A percentile compares a stretch with the other conserved stretches of the same genome.
These are phyloP conservation scores for Emydomyces testavorans DNA, from an alignment of 2,329 filamentous ascomycete species.

Conservation along the genomic window DNA sequence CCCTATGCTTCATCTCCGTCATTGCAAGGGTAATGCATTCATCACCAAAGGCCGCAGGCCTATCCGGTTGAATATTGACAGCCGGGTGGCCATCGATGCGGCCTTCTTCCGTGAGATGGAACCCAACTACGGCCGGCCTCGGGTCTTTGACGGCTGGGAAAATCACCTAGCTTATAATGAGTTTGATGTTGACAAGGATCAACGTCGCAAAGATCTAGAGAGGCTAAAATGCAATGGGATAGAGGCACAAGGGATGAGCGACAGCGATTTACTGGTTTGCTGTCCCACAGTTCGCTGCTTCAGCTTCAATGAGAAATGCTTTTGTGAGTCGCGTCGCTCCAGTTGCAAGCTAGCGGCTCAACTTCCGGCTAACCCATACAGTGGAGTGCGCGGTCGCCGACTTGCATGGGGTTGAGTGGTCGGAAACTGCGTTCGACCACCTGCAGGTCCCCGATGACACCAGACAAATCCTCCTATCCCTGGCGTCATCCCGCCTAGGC, in stretches of 20 bases:
- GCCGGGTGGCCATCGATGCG: slow-evolving; percentile 18
- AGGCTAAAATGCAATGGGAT: slow-evolving; percentile 12
- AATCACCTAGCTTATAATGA: slow-evolving; percentile 8
- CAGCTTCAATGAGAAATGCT: slow-evolving; percentile 20
- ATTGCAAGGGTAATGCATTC: slow-evolving; percentile 27
- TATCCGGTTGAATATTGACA: slow-evolving; percentile 19
- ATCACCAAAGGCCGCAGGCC: slow-evolving; percentile 22
- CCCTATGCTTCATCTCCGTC: slow-evolving; percentile 16
- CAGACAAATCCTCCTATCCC: slow-evolving; percentile 16
- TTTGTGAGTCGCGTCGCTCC: slow-evolving; percentile 16
- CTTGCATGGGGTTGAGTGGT: slow-evolving; percentile 17
- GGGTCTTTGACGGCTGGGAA: slow-evolving; percentile 14
- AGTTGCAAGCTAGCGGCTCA: background rate
- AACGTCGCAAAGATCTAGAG: slow-evolving; percentile 10
- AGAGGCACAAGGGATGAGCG: slow-evolving; percentile 10
- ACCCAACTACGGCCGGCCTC: slow-evolving; percentile 19
- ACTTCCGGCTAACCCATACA: slow-evolving; percentile 7
- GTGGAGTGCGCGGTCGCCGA: slow-evolving; percentile 16
- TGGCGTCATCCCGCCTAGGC: slow-evolving; percentile 2
- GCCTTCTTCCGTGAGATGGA: slow-evolving; percentile 21
- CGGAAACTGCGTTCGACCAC: slow-evolving; percentile 15
- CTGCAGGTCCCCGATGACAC: slow-evolving; percentile 19
- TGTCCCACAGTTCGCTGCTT: slow-evolving; percentile 19
- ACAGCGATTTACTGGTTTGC: slow-evolving; percentile 17
- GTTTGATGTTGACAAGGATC: slow-evolving; percentile 14